Percentiles rank a stretch among this genome's conserved stretches.
Evolutionary conservation across 805 yeast species (phyloP).

Genomic region (Sugiyamaella boreocaroliniensis): DNA sequence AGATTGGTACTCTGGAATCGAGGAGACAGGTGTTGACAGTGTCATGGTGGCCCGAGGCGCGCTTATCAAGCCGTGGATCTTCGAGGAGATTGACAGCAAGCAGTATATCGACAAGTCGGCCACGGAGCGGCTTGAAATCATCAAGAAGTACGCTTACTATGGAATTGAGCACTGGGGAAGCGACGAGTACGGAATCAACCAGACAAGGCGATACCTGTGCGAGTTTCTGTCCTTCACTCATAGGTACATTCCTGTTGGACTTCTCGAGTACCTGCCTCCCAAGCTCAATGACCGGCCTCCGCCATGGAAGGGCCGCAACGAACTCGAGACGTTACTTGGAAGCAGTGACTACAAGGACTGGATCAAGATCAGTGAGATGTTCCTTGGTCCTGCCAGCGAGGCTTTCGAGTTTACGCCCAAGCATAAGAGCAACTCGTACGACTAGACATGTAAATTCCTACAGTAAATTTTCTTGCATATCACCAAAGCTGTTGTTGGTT

Average conservation of each 20-base stretch:
- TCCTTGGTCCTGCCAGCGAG: slow-evolving; percentile 77
- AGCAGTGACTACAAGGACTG: slow-evolving; percentile 84
- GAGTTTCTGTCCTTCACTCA: slow-evolving; percentile 93
- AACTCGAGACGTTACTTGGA: slow-evolving; percentile 82
- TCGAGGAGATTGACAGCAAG: slow-evolving; percentile 85
- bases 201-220: slow-evolving; percentile 83
- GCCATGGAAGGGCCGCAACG: slow-evolving; percentile 86
- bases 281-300: slow-evolving; percentile 91
- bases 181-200: slow-evolving; percentile 87
- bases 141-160: slow-evolving; percentile 61
- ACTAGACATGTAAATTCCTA: background rate
- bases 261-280: slow-evolving; percentile 82
- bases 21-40: slow-evolving; percentile 69
- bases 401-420: slow-evolving; percentile 80
- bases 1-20: slow-evolving; percentile 76
- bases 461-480: too few species aligned
- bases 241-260: slow-evolving; percentile 90
- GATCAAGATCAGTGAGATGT: slow-evolving; percentile 94
- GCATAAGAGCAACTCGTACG: slow-evolving; percentile 78
- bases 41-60: slow-evolving; percentile 99
- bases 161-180: slow-evolving; percentile 98
- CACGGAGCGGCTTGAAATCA: slow-evolving; percentile 75
- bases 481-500: too few species aligned
- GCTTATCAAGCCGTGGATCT: slow-evolving; percentile 96
- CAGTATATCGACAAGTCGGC: slow-evolving; percentile 88